Conservation (phyloP, 148 eudicot species). For the Fallopia convolvulus region DNA sequence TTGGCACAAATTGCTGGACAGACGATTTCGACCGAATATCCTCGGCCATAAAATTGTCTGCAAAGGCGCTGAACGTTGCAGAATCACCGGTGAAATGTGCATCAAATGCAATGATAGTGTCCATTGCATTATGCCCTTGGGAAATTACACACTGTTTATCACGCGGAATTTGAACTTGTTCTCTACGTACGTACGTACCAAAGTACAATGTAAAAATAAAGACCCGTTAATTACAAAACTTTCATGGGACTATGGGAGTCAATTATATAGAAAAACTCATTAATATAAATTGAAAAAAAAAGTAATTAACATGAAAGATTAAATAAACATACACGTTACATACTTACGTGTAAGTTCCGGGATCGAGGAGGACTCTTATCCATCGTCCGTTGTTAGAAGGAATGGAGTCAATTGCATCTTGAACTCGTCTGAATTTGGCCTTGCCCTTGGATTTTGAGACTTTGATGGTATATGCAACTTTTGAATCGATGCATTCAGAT, state of each 20-base stretch:
- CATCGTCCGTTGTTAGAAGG: background rate
- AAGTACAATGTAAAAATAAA: background rate
- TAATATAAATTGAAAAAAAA: too few relatives aligned
- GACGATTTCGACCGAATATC: too few relatives aligned
- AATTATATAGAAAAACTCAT: background rate
- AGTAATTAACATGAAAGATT: too few relatives aligned
- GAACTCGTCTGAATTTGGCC: background rate
- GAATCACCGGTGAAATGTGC: background rate
- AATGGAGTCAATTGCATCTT: constrained; percentile 1
- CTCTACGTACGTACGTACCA: background rate
- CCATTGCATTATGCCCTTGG: background rate
- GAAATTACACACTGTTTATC: constrained; percentile 4
- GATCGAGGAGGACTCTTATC: background rate
- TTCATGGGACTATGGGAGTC: background rate
- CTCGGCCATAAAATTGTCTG: constrained; percentile 20
- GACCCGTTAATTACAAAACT: too few relatives aligned
- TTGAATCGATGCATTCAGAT: background rate
- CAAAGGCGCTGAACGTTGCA: constrained; percentile 10
- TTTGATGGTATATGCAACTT: background rate
- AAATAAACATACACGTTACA: background rate
- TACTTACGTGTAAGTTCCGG: background rate
- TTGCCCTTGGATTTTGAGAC: background rate
- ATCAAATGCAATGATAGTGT: background rate
- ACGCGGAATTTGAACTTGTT: background rate
- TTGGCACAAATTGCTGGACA: too few relatives aligned